Evolutionary conservation across 345 rosid species (phyloP).

Genomic region (Salix caprea): DNA sequence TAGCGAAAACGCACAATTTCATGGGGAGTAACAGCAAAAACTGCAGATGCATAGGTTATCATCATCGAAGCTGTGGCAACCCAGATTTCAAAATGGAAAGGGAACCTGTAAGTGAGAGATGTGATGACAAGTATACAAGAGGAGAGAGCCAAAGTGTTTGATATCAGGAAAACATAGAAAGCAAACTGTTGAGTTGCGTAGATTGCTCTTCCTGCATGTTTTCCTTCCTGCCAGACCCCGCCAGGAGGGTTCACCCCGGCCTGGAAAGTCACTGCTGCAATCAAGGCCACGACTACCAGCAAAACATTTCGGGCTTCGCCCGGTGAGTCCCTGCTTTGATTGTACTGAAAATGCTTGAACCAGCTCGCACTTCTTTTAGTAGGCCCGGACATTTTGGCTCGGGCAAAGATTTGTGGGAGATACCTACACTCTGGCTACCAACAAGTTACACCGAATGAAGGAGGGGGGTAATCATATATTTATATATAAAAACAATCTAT

Average conservation of each 20-base stretch:
- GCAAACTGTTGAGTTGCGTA: conserved; percentile 2
- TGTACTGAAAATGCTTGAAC: conserved; percentile 11
- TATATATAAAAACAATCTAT: no score
- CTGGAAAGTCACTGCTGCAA: conserved; percentile 18
- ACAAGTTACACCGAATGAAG: no score
- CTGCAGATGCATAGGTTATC: conserved; percentile 20
- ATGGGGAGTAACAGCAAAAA: conserved; percentile 21
- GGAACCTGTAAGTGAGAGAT: conserved; percentile 15
- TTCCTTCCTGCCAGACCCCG: conserved; percentile 25
- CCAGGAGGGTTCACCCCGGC: conserved; percentile 24
- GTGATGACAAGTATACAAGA: conserved; percentile 14
- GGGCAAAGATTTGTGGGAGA: no score
- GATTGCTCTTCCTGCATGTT: conserved; percentile 6
- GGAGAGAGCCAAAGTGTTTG: conserved; percentile 11
- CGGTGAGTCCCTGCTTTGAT: conserved; percentile 8
- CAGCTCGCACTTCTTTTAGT: conserved; percentile 7
- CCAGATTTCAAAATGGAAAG: conserved; percentile 19
- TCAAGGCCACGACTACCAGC: conserved; percentile 11
- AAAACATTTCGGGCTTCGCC: conserved; percentile 15
- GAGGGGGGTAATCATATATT: no score
- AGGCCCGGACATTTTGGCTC: no score
- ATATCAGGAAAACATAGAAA: conserved; percentile 27
- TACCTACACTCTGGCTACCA: no score
- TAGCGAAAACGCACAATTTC: conserved; percentile 19
- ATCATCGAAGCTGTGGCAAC: conserved; percentile 19